phyloP scores from a whole-genome alignment of 345 rosid species.

The Laguncularia racemosa region DNA sequence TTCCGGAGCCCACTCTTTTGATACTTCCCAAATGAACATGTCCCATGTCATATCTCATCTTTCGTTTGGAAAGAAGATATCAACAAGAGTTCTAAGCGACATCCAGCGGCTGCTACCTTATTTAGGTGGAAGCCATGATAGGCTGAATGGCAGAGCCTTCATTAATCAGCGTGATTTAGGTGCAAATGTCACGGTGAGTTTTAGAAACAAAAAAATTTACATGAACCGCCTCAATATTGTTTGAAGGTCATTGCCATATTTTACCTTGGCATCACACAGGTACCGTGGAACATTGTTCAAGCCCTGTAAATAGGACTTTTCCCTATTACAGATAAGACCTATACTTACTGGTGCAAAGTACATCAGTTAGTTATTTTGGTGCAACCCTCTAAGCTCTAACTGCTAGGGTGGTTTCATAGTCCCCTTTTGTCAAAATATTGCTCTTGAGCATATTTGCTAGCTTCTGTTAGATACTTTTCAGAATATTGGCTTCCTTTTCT shows the following conservation, averaged over 20 bases:
- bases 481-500: too few species aligned
- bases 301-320: too few species aligned
- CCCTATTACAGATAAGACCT: too few species aligned
- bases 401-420: too few species aligned
- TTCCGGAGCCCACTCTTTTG: slow-evolving; percentile 93
- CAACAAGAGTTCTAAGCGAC: slow-evolving; percentile 52
- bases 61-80: slow-evolving; percentile 72
- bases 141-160: slow-evolving; percentile 70
- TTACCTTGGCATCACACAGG: too few species aligned
- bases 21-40: slow-evolving; percentile 85
- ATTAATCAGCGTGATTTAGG: slow-evolving; percentile 69
- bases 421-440: too few species aligned
- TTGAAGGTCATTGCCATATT: neutral
- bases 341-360: too few species aligned
- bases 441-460: too few species aligned
- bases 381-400: too few species aligned
- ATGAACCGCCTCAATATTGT: slow-evolving; percentile 2
- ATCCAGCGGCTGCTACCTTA: slow-evolving; percentile 63
- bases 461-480: too few species aligned
- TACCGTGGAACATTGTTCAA: too few species aligned
- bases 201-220: neutral
- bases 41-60: slow-evolving; percentile 88
- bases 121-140: slow-evolving; percentile 76
- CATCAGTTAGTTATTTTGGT: too few species aligned
- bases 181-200: slow-evolving; percentile 94